Evolutionary conservation across 805 yeast genomes (phyloP).

Genomic region (Metschnikowia peoriensis): DNA sequence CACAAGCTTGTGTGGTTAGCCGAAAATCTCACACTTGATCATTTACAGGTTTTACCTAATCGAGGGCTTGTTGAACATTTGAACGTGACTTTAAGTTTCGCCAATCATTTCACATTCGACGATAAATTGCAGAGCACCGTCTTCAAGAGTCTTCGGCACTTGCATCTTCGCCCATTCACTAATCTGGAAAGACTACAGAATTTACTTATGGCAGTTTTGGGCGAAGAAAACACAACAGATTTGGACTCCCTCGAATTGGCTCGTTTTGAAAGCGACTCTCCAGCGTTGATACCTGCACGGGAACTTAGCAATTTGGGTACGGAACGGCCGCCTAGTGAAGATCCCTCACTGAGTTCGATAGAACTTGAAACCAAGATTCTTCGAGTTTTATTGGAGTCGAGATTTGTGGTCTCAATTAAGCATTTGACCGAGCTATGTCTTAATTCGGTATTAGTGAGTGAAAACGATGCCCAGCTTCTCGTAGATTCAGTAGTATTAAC

Average conservation of each 20-base stretch:
- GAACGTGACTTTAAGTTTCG: slow-evolving; percentile 30
- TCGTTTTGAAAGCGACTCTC: slow-evolving; percentile 15
- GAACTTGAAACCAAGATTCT: slow-evolving; percentile 3
- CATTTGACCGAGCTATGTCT: slow-evolving; percentile 23
- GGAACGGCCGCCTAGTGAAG: neutral
- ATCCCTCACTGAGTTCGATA: neutral
- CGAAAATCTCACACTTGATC: slow-evolving; percentile 29
- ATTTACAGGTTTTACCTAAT: slow-evolving; percentile 32
- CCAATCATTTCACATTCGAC: slow-evolving; percentile 11
- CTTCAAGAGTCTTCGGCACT: slow-evolving; percentile 18
- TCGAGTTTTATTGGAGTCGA: neutral
- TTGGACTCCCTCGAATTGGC: slow-evolving; percentile 21
- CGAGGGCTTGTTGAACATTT: slow-evolving; percentile 24
- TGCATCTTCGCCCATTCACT: slow-evolving; percentile 37
- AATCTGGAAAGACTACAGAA: slow-evolving; percentile 25
- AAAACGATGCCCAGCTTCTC: slow-evolving; percentile 22
- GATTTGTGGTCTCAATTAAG: slow-evolving; percentile 10
- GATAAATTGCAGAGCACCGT: neutral
- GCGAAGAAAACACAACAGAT: neutral
- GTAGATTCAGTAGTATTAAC: slow-evolving; percentile 19
- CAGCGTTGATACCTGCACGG: neutral
- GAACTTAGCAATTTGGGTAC: neutral
- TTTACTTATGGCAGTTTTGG: slow-evolving; percentile 12
- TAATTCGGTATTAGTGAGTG: slow-evolving; percentile 23
- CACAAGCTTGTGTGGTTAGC: slow-evolving; percentile 33